Percentiles rank a stretch among this genome's conserved stretches.
These are phyloP conservation scores for Lentinus tigrinus DNA, from an alignment of 768 basidiomycete species.

Conservation along the genomic window DNA sequence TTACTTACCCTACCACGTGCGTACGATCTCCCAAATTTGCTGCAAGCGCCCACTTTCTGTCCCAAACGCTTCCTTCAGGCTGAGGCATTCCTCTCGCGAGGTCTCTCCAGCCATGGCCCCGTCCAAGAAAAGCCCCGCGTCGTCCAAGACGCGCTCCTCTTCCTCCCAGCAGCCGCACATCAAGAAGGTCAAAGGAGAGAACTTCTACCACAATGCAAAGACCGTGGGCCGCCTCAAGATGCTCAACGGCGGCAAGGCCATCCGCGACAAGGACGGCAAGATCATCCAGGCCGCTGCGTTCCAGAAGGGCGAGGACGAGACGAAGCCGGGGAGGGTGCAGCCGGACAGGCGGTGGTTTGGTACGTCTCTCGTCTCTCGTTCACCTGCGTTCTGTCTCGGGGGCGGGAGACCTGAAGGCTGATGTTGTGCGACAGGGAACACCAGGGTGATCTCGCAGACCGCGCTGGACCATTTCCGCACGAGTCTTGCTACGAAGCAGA, in stretches of 20 bases:
- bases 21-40: too few species aligned
- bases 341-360: slow-evolving; percentile 98
- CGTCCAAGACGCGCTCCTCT: slow-evolving; percentile 27
- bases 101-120: slow-evolving; percentile 30
- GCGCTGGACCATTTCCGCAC: slow-evolving; percentile 96
- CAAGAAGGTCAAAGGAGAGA: slow-evolving; percentile 86
- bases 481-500: slow-evolving; percentile 77
- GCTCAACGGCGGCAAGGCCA: slow-evolving; percentile 88
- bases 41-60: too few species aligned
- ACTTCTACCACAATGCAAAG: slow-evolving; percentile 98
- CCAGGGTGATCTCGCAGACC: slow-evolving; percentile 95
- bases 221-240: slow-evolving; percentile 82
- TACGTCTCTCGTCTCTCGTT: slow-evolving; percentile 37
- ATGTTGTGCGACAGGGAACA: slow-evolving; percentile 66
- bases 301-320: slow-evolving; percentile 93
- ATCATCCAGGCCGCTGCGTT: slow-evolving; percentile 92
- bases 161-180: slow-evolving; percentile 51
- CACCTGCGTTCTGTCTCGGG: not conserved
- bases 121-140: slow-evolving; percentile 25
- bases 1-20: too few species aligned
- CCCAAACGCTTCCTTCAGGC: too few species aligned
- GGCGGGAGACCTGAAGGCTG: too few species aligned
- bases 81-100: not conserved
- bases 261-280: slow-evolving; percentile 89
- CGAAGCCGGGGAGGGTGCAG: slow-evolving; percentile 86